A percentile compares a stretch with the other conserved stretches of the same genome.
Conservation (phyloP, 2,329 filamentous ascomycete genomes). For the Ceratocystiopsis sp. region DNA sequence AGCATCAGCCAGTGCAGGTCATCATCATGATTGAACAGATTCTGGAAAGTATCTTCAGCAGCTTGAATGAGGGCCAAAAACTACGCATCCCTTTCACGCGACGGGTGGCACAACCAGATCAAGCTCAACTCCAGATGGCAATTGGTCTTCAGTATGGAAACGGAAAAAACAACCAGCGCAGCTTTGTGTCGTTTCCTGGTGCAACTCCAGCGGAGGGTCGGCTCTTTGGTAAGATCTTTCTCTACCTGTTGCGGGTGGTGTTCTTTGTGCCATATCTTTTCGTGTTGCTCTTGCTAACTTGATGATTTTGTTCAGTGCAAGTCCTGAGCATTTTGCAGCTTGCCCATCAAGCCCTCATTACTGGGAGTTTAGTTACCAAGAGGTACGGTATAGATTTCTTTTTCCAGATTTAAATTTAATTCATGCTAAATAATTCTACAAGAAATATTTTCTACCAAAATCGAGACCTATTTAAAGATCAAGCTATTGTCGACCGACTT, state of each 20-base stretch:
- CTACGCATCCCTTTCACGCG: constrained; percentile 31
- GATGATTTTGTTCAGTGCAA: constrained; percentile 25
- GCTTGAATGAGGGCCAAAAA: constrained; percentile 20
- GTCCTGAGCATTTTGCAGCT: constrained; percentile 41
- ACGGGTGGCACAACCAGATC: neutral
- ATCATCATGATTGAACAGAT: constrained; percentile 38
- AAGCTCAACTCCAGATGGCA: neutral
- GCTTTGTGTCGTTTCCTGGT: constrained; percentile 26
- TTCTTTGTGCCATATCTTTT: neutral
- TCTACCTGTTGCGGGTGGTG: neutral
- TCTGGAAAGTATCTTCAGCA: constrained; percentile 32
- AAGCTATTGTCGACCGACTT: constrained; percentile 50
- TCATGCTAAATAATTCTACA: too few relatives aligned
- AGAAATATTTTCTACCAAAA: constrained; percentile 73
- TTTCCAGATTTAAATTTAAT: too few relatives aligned
- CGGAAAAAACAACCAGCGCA: neutral
- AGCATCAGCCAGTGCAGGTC: constrained; percentile 13
- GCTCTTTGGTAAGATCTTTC: constrained; percentile 29
- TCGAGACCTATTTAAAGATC: constrained; percentile 51
- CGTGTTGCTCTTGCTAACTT: neutral
- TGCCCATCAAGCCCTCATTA: constrained; percentile 39
- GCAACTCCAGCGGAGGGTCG: constrained; percentile 27
- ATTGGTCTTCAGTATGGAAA: neutral
- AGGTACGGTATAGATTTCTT: constrained; percentile 23
- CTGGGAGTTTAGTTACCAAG: constrained; percentile 41